Percentiles rank a stretch among this genome's conserved stretches.
Evolutionary conservation across 208 protist genomes (phyloP).

Genomic region (Acanthamoeba castellanii): DNA sequence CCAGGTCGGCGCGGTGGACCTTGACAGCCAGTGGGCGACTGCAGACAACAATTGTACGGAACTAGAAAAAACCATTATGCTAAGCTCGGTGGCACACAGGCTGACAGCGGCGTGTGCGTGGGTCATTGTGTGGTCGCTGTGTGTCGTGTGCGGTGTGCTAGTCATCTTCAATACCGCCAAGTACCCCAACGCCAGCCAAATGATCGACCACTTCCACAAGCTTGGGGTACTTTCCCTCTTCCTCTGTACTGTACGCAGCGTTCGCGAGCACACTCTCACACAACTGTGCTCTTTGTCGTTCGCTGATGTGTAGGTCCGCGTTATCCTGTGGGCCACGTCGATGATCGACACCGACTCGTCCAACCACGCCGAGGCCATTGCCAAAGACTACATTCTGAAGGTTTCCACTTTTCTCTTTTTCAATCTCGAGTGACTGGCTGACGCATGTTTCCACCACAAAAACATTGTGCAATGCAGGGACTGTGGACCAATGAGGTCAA

Average conservation of each 20-base stretch:
- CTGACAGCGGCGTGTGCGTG: background rate
- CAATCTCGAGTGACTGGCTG: no score
- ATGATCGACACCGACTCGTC: constrained; percentile 62
- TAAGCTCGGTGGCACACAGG: background rate
- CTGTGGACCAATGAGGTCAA: constrained; percentile 58
- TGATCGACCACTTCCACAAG: constrained; percentile 64
- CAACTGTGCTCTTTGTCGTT: background rate
- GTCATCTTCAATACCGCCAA: constrained; percentile 32
- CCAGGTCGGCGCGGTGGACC: constrained; percentile 68
- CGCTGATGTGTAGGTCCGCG: background rate
- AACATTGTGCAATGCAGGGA: background rate
- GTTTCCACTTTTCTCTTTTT: no score
- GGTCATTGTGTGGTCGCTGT: background rate
- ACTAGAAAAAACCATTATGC: no score
- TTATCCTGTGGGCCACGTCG: constrained; percentile 71
- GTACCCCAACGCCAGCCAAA: constrained; percentile 71
- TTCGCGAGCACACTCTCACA: background rate
- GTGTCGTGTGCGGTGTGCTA: background rate
- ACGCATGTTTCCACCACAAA: no score
- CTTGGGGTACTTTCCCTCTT: background rate
- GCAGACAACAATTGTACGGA: constrained; percentile 75
- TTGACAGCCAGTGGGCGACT: constrained; percentile 74
- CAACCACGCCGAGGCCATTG: constrained; percentile 57
- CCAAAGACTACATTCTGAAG: constrained; percentile 66
- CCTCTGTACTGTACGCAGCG: background rate